These are phyloP conservation scores for Amoebophrya sp. DNA, from an alignment of 169 alveolate genomes.

Conservation along the genomic window DNA sequence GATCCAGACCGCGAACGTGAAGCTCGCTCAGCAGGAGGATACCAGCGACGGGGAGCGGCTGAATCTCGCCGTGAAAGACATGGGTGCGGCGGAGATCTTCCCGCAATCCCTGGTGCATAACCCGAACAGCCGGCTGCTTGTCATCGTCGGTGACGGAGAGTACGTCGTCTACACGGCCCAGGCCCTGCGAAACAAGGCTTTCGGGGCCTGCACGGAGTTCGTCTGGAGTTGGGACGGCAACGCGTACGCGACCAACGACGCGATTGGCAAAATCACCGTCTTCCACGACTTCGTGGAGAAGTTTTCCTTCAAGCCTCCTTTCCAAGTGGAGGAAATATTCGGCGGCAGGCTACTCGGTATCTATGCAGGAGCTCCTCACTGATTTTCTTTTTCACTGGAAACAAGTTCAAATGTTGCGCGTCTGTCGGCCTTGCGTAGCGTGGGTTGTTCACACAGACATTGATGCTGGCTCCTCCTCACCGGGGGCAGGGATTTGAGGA, in stretches of 20 bases:
- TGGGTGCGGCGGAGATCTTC: slow-evolving; percentile 70
- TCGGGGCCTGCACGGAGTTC: slow-evolving; percentile 86
- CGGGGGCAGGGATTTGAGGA: not conserved
- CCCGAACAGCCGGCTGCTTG: slow-evolving; percentile 94
- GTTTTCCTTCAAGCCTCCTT: slow-evolving; percentile 72
- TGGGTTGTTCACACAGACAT: too few relatives aligned
- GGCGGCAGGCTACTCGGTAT: slow-evolving; percentile 68
- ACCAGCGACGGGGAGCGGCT: slow-evolving; percentile 58
- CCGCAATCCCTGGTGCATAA: slow-evolving; percentile 69
- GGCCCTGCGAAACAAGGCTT: slow-evolving; percentile 79
- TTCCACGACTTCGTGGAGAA: slow-evolving; percentile 67
- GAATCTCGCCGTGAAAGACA: slow-evolving; percentile 58
- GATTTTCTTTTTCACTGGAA: too few relatives aligned
- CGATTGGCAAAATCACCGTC: slow-evolving; percentile 66
- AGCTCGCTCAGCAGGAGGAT: slow-evolving; percentile 56
- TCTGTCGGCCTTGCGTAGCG: too few relatives aligned
- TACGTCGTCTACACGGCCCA: slow-evolving; percentile 87
- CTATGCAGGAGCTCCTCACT: too few relatives aligned
- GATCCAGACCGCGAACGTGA: slow-evolving; percentile 82
- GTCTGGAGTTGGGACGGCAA: slow-evolving; percentile 89
- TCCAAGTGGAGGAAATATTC: slow-evolving; percentile 68
- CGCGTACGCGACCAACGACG: slow-evolving; percentile 84
- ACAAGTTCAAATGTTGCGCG: too few relatives aligned
- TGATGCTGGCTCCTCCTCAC: too few relatives aligned
- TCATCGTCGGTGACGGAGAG: slow-evolving; percentile 95